Conservation (phyloP, 2,329 filamentous ascomycete species). For the Thermoascus crustaceus region DNA sequence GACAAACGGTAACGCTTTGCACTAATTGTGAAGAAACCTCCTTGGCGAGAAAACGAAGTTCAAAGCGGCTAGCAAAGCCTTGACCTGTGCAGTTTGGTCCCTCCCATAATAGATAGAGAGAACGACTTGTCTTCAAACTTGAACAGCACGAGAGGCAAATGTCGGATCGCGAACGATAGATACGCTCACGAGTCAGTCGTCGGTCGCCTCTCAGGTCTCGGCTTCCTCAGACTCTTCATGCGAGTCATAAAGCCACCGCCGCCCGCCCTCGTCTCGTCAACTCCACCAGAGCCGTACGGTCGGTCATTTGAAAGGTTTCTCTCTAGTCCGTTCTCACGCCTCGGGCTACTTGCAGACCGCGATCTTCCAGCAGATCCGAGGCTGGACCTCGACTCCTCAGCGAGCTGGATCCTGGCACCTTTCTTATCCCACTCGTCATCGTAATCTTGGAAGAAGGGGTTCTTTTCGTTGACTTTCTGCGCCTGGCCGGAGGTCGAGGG, state of each 20-base stretch:
- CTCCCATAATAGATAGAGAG: no score
- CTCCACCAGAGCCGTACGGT: slow-evolving; percentile 25
- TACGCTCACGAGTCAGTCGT: background rate
- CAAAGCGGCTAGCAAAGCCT: no score
- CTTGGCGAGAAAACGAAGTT: no score
- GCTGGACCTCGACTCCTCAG: slow-evolving; percentile 35
- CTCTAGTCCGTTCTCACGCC: slow-evolving; percentile 47
- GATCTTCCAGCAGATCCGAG: slow-evolving; percentile 22
- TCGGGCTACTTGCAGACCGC: slow-evolving; percentile 53
- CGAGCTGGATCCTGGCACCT: slow-evolving; percentile 48
- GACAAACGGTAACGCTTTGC: no score
- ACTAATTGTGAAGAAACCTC: no score
- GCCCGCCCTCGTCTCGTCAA: slow-evolving; percentile 37
- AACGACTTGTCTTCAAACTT: no score
- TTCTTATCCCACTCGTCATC: slow-evolving; percentile 59
- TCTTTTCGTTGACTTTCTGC: slow-evolving; percentile 46
- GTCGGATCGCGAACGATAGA: no score
- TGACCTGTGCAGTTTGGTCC: no score
- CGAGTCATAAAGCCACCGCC: slow-evolving; percentile 63
- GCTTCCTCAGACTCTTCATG: slow-evolving; percentile 69
- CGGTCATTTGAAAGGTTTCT: slow-evolving; percentile 56
- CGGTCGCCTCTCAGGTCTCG: slow-evolving; percentile 32
- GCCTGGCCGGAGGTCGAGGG: slow-evolving; percentile 20
- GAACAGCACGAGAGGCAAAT: no score
- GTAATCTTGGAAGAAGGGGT: slow-evolving; percentile 81